Evolutionary conservation across 768 basidiomycete species (phyloP).

Genomic region (Russula earlei): DNA sequence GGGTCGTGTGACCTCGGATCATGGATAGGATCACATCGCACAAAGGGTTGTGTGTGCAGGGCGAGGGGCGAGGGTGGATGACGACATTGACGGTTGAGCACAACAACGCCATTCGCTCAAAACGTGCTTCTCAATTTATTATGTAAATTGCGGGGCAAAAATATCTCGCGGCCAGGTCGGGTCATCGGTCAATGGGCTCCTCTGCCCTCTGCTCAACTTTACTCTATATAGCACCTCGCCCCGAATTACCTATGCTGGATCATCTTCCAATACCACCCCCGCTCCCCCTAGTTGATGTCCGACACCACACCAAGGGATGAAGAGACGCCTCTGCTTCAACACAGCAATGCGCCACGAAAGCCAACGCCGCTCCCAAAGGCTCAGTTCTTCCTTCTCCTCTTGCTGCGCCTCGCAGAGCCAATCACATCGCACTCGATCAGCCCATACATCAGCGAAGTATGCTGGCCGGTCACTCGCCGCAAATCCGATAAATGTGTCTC

Average conservation of each 20-base stretch:
- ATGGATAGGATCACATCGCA: background rate
- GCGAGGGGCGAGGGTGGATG: background rate
- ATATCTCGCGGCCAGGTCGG: background rate
- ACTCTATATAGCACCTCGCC: background rate
- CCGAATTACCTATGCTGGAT: background rate
- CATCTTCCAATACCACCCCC: background rate
- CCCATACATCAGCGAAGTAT: constrained; percentile 42
- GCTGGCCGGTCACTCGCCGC: background rate
- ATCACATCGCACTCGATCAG: constrained; percentile 39
- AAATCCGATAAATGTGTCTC: too few species aligned
- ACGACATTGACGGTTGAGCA: background rate
- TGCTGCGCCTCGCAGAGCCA: constrained; percentile 40
- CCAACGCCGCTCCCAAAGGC: constrained; percentile 37
- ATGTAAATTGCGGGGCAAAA: background rate
- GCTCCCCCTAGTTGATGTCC: background rate
- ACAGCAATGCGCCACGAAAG: background rate
- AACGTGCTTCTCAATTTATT: too few species aligned
- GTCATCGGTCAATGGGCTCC: too few species aligned
- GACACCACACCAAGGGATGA: background rate
- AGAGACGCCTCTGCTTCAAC: constrained; percentile 7
- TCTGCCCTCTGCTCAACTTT: background rate
- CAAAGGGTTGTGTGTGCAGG: background rate
- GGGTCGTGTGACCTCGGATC: background rate
- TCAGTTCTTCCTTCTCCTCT: constrained; percentile 37
- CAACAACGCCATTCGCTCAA: background rate